phyloP scores from a whole-genome alignment of 495 filamentous ascomycete genomes.

The Aspergillus biplanus region DNA sequence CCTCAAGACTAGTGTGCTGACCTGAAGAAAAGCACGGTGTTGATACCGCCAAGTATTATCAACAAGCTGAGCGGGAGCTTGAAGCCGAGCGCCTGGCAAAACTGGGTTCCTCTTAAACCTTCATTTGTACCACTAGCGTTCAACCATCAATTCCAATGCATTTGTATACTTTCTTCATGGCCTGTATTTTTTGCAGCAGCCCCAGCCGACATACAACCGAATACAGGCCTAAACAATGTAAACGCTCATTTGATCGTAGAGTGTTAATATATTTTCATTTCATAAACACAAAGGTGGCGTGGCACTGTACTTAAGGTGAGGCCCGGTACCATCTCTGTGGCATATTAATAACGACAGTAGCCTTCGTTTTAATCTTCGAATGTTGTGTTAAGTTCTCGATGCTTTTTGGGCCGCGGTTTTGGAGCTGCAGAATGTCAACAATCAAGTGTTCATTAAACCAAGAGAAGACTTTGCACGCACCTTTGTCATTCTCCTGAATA shows the following conservation, averaged over 20 bases:
- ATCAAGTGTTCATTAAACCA: background rate
- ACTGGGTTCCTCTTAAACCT: slow-evolving; percentile 31
- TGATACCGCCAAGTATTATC: slow-evolving; percentile 98
- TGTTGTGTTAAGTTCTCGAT: slow-evolving; percentile 52
- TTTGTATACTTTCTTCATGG: slow-evolving; percentile 35
- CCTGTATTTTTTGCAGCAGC: background rate
- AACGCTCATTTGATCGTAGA: too few species aligned
- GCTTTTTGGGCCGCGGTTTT: slow-evolving; percentile 60
- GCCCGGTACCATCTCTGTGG: too few species aligned
- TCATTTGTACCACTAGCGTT: slow-evolving; percentile 5
- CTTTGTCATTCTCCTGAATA: slow-evolving; percentile 92
- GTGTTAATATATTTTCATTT: too few species aligned
- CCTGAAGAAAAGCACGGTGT: slow-evolving; percentile 73
- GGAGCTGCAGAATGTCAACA: slow-evolving; percentile 50
- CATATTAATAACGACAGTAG: background rate
- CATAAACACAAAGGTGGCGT: too few species aligned
- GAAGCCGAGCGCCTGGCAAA: slow-evolving; percentile 67
- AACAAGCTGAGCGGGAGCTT: slow-evolving; percentile 90
- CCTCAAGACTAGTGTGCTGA: slow-evolving; percentile 21
- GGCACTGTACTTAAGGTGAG: too few species aligned
- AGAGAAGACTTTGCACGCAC: slow-evolving; percentile 40
- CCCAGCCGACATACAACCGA: too few species aligned
- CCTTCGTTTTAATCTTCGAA: slow-evolving; percentile 29
- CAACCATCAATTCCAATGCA: slow-evolving; percentile 24
- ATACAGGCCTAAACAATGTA: too few species aligned